A percentile compares a stretch with the other conserved stretches of the same genome.
These are phyloP conservation scores for Alternaria triticina DNA, from an alignment of 2,329 filamentous ascomycete species.

Conservation along the genomic window DNA sequence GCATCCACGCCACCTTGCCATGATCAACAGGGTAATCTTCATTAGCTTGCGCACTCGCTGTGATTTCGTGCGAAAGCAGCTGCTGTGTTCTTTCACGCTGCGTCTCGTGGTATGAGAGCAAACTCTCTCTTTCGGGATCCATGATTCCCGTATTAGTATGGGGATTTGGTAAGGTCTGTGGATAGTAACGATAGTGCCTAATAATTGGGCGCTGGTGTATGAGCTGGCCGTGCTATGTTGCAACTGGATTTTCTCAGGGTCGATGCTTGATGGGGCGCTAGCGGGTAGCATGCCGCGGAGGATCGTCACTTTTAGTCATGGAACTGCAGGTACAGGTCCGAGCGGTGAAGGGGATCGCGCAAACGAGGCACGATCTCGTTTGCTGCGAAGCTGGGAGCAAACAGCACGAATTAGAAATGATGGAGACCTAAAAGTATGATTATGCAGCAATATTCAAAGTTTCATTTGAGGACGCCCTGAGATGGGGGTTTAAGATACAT, in stretches of 20 bases:
- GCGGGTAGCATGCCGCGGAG: not conserved
- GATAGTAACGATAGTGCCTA: not conserved
- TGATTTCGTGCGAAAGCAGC: conserved; percentile 16
- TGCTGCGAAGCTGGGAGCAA: not conserved
- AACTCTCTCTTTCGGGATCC: conserved; percentile 13
- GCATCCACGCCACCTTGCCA: conserved; percentile 51
- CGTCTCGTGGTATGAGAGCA: conserved; percentile 12
- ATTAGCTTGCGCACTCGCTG: conserved; percentile 12
- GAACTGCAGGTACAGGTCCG: conserved; percentile 8
- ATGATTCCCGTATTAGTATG: not conserved
- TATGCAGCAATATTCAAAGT: not conserved
- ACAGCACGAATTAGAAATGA: not conserved
- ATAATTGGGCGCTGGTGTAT: not conserved
- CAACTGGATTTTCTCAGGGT: not conserved
- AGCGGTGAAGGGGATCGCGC: conserved; percentile 1
- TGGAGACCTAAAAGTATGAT: not conserved
- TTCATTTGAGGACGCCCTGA: not conserved
- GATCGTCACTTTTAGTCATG: conserved; percentile 12
- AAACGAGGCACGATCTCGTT: not conserved
- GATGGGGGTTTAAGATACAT: not conserved
- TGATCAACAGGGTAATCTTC: conserved; percentile 25
- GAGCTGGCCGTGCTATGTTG: not conserved
- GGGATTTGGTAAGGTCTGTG: not conserved
- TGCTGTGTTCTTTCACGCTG: conserved; percentile 4
- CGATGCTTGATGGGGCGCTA: not conserved